Conservation (phyloP, 2,329 filamentous ascomycete genomes). For the Penicillium sp. region DNA sequence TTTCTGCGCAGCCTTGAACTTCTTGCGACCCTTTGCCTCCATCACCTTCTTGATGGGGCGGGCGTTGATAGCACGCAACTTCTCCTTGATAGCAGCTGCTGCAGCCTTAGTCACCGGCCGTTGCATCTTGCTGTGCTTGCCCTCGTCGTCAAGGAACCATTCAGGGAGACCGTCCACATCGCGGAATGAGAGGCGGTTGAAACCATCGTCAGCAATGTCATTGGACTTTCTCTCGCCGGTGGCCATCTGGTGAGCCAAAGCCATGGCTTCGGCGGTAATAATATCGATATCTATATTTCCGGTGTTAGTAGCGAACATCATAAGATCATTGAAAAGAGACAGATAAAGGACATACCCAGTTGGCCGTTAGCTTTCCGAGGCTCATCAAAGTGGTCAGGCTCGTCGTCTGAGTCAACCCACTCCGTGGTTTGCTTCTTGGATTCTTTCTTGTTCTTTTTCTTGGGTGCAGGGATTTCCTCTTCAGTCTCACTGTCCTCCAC, state of each 20-base stretch:
- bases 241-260: constrained; percentile 86
- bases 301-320: constrained; percentile 19
- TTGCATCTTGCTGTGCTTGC: constrained; percentile 76
- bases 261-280: constrained; percentile 99
- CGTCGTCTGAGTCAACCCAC: constrained; percentile 39
- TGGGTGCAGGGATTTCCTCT: constrained; percentile 17
- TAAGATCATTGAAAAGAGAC: constrained; percentile 17
- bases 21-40: constrained; percentile 95
- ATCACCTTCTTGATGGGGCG: constrained; percentile 98
- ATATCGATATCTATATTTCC: constrained; percentile 78
- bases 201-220: constrained; percentile 85
- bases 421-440: constrained; percentile 24
- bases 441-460: constrained; percentile 24
- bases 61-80: constrained; percentile 87
- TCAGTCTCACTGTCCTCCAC: constrained; percentile 19
- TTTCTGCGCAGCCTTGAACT: constrained; percentile 86
- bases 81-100: constrained; percentile 90
- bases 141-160: constrained; percentile 96
- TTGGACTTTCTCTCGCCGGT: constrained; percentile 77
- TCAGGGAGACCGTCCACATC: constrained; percentile 90
- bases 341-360: constrained; percentile 39
- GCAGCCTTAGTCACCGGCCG: constrained; percentile 91
- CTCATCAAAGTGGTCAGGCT: constrained; percentile 36
- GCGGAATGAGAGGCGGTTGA: constrained; percentile 89
- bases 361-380: constrained; percentile 45